These are phyloP conservation scores for Imleria badia DNA, from an alignment of 768 basidiomycete genomes.

Conservation along the genomic window DNA sequence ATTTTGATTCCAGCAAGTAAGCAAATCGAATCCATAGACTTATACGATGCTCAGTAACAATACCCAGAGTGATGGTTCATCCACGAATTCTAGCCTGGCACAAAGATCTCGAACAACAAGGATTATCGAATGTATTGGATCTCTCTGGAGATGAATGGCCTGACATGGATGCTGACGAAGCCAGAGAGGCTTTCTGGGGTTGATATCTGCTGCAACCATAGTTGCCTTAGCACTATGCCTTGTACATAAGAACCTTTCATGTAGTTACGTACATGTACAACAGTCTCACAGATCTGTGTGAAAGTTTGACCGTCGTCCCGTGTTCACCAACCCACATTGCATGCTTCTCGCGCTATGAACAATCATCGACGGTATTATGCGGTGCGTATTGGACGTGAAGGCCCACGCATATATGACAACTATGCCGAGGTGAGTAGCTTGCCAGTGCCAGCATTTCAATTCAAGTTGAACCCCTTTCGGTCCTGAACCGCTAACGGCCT, in stretches of 20 bases:
- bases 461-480: too few relatives aligned
- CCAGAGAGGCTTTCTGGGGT: constrained; percentile 32
- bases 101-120: constrained; percentile 28
- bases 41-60: background rate
- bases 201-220: background rate
- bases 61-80: constrained; percentile 59
- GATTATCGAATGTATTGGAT: constrained; percentile 7
- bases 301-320: background rate
- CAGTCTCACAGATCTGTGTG: too few relatives aligned
- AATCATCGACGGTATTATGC: constrained; percentile 33
- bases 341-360: constrained; percentile 7
- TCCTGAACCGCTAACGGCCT: background rate
- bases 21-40: constrained; percentile 15
- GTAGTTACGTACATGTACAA: constrained; percentile 12
- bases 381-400: constrained; percentile 34
- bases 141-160: constrained; percentile 19
- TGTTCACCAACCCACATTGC: background rate
- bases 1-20: constrained; percentile 61
- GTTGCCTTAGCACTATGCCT: too few relatives aligned
- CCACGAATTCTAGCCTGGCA: constrained; percentile 63
- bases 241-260: background rate
- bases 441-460: background rate
- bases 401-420: constrained; percentile 32
- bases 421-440: constrained; percentile 26
- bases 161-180: constrained; percentile 39